Percentiles rank a stretch among this genome's conserved stretches.
phyloP scores from a whole-genome alignment of 2,329 filamentous ascomycete species.

The Zymoseptoria ardabiliae region DNA sequence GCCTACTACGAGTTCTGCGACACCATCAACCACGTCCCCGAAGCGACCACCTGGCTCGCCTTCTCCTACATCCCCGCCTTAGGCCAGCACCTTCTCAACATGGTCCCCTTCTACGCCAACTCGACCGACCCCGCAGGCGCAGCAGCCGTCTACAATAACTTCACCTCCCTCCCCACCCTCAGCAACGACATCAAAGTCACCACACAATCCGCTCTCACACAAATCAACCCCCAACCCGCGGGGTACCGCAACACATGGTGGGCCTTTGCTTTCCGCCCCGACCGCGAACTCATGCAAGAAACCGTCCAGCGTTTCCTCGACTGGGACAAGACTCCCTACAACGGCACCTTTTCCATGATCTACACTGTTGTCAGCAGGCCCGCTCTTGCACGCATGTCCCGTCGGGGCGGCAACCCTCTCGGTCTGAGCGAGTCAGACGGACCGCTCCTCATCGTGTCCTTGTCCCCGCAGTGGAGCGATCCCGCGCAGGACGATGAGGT shows the following conservation, averaged over 20 bases:
- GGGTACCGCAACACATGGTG: background rate
- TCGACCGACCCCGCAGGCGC: background rate
- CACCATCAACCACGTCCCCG: background rate
- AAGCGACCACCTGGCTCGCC: background rate
- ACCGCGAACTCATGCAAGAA: background rate
- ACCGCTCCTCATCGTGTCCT: background rate
- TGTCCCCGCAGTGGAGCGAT: background rate
- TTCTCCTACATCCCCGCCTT: background rate
- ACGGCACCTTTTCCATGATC: background rate
- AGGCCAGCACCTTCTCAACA: slow-evolving; percentile 1
- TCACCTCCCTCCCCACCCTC: background rate
- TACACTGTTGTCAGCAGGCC: background rate
- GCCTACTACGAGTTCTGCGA: background rate
- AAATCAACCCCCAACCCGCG: background rate
- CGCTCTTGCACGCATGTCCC: background rate
- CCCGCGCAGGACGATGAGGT: background rate
- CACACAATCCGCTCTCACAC: background rate
- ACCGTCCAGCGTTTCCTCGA: background rate
- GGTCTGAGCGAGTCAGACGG: background rate
- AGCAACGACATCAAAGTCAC: background rate
- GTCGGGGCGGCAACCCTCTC: background rate
- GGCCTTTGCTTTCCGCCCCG: background rate
- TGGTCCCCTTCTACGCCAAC: background rate
- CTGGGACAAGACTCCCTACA: background rate
- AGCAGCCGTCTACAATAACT: background rate